These are phyloP conservation scores for Neospora caninum DNA, from an alignment of 169 alveolate genomes.

Conservation along the genomic window DNA sequence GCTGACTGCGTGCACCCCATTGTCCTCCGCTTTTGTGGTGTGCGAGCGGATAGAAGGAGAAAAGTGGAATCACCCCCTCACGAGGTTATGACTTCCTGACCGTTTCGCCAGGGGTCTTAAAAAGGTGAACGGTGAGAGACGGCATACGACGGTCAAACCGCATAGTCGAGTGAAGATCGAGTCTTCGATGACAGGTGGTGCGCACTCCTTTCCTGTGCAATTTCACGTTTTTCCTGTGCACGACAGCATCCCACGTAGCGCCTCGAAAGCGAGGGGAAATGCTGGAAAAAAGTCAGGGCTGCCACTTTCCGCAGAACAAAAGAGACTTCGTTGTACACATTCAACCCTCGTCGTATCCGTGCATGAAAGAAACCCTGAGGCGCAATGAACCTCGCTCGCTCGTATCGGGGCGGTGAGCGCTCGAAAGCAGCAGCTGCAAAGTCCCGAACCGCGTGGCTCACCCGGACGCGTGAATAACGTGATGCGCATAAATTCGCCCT, in stretches of 20 bases:
- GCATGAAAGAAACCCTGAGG: background rate
- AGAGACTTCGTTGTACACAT: background rate
- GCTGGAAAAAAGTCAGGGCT: background rate
- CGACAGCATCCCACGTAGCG: background rate
- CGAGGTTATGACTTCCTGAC: background rate
- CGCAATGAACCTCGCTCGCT: background rate
- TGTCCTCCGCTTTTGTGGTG: background rate
- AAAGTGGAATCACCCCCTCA: background rate
- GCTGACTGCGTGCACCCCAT: conserved; percentile 23
- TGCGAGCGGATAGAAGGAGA: background rate
- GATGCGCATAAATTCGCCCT: too few relatives aligned
- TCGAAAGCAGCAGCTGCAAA: background rate
- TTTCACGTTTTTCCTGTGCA: background rate
- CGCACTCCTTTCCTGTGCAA: background rate
- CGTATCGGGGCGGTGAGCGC: background rate
- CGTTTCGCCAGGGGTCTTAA: background rate
- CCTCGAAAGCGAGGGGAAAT: background rate
- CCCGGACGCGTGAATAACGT: too few relatives aligned
- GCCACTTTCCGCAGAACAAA: background rate
- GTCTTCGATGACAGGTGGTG: background rate
- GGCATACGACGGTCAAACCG: too few relatives aligned
- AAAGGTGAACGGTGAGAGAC: background rate
- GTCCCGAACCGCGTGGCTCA: too few relatives aligned
- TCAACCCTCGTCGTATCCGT: background rate
- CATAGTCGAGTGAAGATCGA: too few relatives aligned